Conservation (phyloP, 192 early-diverging fungal species). For the Umbelopsis sp. region DNA sequence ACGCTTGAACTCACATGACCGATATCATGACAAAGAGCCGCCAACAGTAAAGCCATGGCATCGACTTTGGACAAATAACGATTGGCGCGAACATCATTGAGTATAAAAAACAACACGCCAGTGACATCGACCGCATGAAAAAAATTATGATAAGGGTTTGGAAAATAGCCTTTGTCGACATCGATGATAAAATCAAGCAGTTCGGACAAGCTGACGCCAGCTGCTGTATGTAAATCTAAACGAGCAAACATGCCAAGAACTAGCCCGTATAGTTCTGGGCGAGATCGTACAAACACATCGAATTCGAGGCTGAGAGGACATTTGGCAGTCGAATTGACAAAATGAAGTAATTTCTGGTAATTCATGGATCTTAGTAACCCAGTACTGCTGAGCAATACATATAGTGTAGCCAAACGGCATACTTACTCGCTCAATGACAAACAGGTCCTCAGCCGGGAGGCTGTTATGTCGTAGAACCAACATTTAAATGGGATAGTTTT, state of each 20-base stretch:
- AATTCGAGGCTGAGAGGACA: constrained; percentile 47
- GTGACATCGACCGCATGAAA: constrained; percentile 91
- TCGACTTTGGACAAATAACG: constrained; percentile 72
- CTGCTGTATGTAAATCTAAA: constrained; percentile 61
- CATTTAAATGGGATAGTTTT: constrained; percentile 31
- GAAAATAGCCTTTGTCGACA: constrained; percentile 78
- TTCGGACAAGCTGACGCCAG: constrained; percentile 61
- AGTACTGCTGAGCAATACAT: not conserved
- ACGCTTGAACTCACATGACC: constrained; percentile 64
- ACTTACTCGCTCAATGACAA: constrained; percentile 58
- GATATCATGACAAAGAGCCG: constrained; percentile 90
- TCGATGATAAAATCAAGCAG: constrained; percentile 87
- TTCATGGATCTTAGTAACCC: constrained; percentile 29
- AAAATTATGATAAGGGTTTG: constrained; percentile 92
- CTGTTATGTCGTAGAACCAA: constrained; percentile 50
- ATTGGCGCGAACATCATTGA: constrained; percentile 67
- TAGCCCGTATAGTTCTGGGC: constrained; percentile 82
- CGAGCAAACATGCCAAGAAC: constrained; percentile 78
- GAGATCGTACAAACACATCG: constrained; percentile 64
- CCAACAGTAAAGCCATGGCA: constrained; percentile 75
- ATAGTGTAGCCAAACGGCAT: not conserved
- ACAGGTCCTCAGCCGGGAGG: constrained; percentile 60
- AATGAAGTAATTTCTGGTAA: constrained; percentile 54
- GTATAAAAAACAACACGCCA: constrained; percentile 78
- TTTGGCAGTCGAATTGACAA: constrained; percentile 41